Conservation (phyloP, 2,329 filamentous ascomycete species). For the Hysterium pulicare region DNA sequence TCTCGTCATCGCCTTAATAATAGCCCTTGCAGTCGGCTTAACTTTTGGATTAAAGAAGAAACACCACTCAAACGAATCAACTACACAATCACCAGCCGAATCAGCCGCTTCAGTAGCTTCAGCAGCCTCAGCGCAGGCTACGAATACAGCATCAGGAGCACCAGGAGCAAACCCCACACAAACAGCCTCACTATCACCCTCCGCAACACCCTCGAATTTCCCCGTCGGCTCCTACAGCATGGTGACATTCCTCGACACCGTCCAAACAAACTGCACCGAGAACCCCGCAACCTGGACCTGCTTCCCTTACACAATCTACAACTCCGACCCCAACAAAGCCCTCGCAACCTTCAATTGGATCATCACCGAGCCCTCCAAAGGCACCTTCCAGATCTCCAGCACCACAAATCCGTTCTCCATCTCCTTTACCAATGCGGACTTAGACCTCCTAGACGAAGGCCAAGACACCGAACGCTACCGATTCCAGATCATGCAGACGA, state of each 20-base stretch:
- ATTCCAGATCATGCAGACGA: constrained; percentile 55
- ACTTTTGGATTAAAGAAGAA: constrained; percentile 41
- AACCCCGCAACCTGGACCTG: constrained; percentile 60
- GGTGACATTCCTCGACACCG: constrained; percentile 54
- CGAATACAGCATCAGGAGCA: constrained; percentile 3
- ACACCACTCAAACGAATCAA: background rate
- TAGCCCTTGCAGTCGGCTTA: constrained; percentile 38
- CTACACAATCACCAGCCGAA: background rate
- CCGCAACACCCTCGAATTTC: constrained; percentile 42
- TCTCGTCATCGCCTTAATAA: constrained; percentile 30
- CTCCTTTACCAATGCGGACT: constrained; percentile 51
- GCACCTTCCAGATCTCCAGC: constrained; percentile 53
- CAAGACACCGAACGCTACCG: constrained; percentile 53
- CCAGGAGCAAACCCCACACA: constrained; percentile 10
- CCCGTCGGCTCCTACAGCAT: constrained; percentile 63
- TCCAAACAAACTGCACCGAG: constrained; percentile 56
- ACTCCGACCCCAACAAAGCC: constrained; percentile 37
- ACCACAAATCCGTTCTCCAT: constrained; percentile 55
- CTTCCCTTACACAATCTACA: constrained; percentile 55
- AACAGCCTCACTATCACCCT: constrained; percentile 8
- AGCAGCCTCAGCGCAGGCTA: constrained; percentile 2
- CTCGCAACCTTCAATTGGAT: constrained; percentile 60
- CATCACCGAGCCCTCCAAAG: constrained; percentile 44
- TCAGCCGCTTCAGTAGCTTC: background rate
- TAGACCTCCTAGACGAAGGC: constrained; percentile 50